These are phyloP conservation scores for Conticribra guillardii DNA, from an alignment of 108 stramenopile species.

Conservation along the genomic window DNA sequence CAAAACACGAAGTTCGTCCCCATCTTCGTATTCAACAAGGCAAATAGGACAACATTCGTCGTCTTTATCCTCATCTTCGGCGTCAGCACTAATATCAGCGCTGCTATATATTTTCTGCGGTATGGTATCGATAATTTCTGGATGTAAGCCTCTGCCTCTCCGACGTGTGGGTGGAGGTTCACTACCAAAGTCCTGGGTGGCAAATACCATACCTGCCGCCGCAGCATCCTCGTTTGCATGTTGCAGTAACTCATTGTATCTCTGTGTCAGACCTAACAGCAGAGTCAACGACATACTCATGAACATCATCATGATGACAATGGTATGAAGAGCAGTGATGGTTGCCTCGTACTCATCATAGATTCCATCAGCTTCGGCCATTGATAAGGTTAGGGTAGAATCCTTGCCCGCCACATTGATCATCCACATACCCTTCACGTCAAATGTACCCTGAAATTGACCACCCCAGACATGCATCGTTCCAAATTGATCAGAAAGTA, in stretches of 20 bases:
- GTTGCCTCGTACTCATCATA: conserved; percentile 46
- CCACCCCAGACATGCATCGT: conserved; percentile 56
- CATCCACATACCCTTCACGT: conserved; percentile 52
- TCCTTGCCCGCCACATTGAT: conserved; percentile 53
- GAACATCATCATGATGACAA: conserved; percentile 59
- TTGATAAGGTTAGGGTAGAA: conserved; percentile 19
- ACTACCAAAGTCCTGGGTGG: conserved; percentile 31
- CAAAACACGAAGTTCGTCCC: conserved; percentile 58
- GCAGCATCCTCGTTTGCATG: conserved; percentile 46
- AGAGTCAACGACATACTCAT: conserved; percentile 53
- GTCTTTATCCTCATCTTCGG: conserved; percentile 40
- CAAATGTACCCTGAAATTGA: conserved; percentile 36
- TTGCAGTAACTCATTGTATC: conserved; percentile 44
- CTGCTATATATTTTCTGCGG: conserved; percentile 53
- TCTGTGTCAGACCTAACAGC: conserved; percentile 46
- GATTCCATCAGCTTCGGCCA: conserved; percentile 42
- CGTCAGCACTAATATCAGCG: conserved; percentile 20
- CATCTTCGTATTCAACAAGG: conserved; percentile 64
- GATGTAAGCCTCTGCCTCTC: conserved; percentile 51
- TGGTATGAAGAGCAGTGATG: conserved; percentile 46
- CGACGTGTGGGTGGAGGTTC: conserved; percentile 10
- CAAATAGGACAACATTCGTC: conserved; percentile 63
- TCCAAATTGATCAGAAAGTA: conserved; percentile 42
- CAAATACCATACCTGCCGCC: conserved; percentile 16
- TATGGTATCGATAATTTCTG: conserved; percentile 54